These are phyloP conservation scores for Dichotomopilus funicola DNA, from an alignment of 2,329 filamentous ascomycete species.

Conservation along the genomic window DNA sequence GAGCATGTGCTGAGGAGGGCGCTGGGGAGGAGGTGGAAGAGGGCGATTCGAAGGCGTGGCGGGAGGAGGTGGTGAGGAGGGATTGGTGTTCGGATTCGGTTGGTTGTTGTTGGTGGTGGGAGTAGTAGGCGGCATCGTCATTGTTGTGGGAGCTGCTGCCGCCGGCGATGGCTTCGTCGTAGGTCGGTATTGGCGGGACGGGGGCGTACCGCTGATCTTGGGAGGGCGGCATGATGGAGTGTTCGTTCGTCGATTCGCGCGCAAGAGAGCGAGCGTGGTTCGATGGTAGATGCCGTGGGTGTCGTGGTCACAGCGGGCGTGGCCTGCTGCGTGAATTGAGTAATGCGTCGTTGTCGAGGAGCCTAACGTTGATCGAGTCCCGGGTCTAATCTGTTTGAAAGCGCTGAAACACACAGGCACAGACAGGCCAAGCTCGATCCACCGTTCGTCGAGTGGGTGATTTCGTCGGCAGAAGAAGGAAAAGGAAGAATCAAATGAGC, in stretches of 20 bases:
- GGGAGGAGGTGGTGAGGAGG: conserved; percentile 55
- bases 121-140: conserved; percentile 50
- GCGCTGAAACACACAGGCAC: not conserved
- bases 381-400: too few relatives aligned
- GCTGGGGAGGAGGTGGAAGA: conserved; percentile 23
- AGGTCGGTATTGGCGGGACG: conserved; percentile 71
- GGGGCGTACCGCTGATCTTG: conserved; percentile 50
- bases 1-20: conserved; percentile 23
- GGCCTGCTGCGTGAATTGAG: too few relatives aligned
- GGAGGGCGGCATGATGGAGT: conserved; percentile 5
- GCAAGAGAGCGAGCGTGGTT: not conserved
- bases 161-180: conserved; percentile 70
- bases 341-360: too few relatives aligned
- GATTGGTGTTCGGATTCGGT: conserved; percentile 72
- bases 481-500: not conserved
- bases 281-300: too few relatives aligned
- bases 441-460: not conserved
- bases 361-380: too few relatives aligned
- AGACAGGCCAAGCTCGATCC: too few relatives aligned
- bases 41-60: conserved; percentile 34
- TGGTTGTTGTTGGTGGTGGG: conserved; percentile 52
- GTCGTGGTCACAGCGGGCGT: too few relatives aligned
- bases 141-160: conserved; percentile 31
- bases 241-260: not conserved
- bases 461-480: not conserved